phyloP scores from a whole-genome alignment of 1,284 basidiomycete species.

The Coriolopsis trogii region DNA sequence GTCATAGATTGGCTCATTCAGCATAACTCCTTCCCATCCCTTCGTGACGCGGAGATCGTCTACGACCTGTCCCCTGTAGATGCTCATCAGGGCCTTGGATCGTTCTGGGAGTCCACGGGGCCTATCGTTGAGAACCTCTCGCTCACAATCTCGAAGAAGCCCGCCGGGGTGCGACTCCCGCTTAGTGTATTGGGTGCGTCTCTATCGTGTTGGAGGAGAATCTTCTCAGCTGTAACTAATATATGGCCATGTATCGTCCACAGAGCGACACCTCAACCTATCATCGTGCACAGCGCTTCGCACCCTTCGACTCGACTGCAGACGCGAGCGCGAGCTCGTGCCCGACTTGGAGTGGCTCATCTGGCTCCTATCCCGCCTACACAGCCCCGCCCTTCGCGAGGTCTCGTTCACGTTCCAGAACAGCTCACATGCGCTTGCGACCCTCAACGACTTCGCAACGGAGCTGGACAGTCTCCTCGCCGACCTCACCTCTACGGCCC shows the following conservation, averaged over 20 bases:
- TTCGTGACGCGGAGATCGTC: slow-evolving; percentile 3
- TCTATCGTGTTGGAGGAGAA: no score
- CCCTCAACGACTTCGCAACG: slow-evolving; percentile 9
- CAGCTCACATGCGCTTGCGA: slow-evolving; percentile 18
- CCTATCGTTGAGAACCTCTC: slow-evolving; percentile 9
- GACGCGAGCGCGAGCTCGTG: slow-evolving; percentile 7
- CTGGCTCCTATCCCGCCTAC: slow-evolving; percentile 8
- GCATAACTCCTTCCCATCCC: slow-evolving; percentile 6
- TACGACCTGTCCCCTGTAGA: slow-evolving; percentile 11
- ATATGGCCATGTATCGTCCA: background rate
- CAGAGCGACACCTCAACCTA: slow-evolving; percentile 17
- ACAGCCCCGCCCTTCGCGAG: background rate
- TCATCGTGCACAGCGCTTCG: slow-evolving; percentile 9
- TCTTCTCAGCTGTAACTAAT: no score
- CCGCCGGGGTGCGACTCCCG: background rate
- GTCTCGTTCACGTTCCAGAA: slow-evolving; percentile 14
- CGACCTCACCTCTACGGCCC: background rate
- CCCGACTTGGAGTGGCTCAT: slow-evolving; percentile 18
- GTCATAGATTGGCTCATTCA: slow-evolving; percentile 14
- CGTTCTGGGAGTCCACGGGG: slow-evolving; percentile 12
- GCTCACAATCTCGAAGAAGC: slow-evolving; percentile 14
- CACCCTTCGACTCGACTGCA: slow-evolving; percentile 16
- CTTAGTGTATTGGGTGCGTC: slow-evolving; percentile 8
- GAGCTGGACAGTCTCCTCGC: slow-evolving; percentile 10
- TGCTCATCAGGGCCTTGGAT: slow-evolving; percentile 5